Evolutionary conservation across 805 yeast species (phyloP), one percentile per base, ranked within the genome.

Genomic region (Starmera dryadoides): DNA sequence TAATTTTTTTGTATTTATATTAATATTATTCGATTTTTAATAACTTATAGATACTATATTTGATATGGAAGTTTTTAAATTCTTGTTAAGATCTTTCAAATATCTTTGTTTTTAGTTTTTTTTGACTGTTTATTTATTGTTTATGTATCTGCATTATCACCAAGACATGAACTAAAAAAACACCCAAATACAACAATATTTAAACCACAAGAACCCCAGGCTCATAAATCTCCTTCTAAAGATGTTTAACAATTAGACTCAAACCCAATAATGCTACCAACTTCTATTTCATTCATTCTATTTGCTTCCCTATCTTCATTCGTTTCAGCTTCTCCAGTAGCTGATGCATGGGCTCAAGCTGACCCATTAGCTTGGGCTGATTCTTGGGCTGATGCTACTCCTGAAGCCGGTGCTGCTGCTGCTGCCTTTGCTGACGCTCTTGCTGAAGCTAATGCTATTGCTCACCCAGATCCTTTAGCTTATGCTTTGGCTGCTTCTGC

Each of bases 401-500:
- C 54, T n/a, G 34, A 33, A 4, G 50, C 55, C 21, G 38, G 35
- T 8, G 53, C 55, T 25, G 55, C 52, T 36, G 54, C 55, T 30
- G 26, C 38, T 11, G 56, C 57, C 23, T 47, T 45, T 30, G 56
- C 59, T 14, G 48, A 42, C 15, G 50, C 54, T 30, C 46, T 42
- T 34, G 55, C 60, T 33, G 52, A 53, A 34, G 53, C 60, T 17
- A 21, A 38, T 4, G 59, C 62, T 28, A 44, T 50, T 31, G 58
- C 59, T 29, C 55, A 56, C 38, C 60, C 65, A 35, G 51, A 52
- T 33, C 60, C 60, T 17, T 49, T 46, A 21, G 63, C 64, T 4
- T 47, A 49, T 32, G 56, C 54, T 4, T 32, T 47, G 16, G 63
- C 60, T 31, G 58, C 63, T 32, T 40, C 46, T 33, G 58, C 55